Evolutionary conservation across 2,329 filamentous ascomycete species (phyloP).

Genomic region (Alternaria gaisen): DNA sequence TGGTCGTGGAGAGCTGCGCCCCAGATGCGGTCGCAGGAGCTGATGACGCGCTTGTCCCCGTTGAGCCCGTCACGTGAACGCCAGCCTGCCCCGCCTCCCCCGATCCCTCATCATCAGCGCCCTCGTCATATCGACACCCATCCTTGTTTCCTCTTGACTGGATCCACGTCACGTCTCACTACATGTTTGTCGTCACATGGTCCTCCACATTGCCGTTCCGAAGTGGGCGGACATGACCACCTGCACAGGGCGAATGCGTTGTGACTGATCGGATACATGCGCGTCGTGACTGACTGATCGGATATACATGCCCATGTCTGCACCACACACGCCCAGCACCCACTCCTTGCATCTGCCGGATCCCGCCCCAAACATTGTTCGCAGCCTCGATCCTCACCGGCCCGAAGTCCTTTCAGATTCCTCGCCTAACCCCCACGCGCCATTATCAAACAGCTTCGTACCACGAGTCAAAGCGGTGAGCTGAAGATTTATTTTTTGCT

Average conservation of each 20-base stretch:
- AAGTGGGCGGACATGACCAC: conserved; percentile 12
- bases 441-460: conserved; percentile 44
- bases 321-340: not conserved
- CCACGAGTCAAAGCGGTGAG: conserved; percentile 16
- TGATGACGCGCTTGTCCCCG: conserved; percentile 20
- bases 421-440: conserved; percentile 47
- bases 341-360: conserved; percentile 6
- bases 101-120: not conserved
- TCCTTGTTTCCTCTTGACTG: conserved; percentile 14
- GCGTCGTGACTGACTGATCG: not conserved
- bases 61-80: conserved; percentile 21
- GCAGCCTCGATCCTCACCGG: conserved; percentile 22
- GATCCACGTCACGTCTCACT: conserved; percentile 28
- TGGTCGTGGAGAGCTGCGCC: conserved; percentile 16
- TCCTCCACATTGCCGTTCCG: conserved; percentile 1
- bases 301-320: too few species aligned
- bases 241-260: not conserved
- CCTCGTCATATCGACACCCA: conserved; percentile 8
- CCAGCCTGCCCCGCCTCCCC: conserved; percentile 16
- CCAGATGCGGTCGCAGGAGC: conserved; percentile 26
- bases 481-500: not conserved
- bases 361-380: conserved; percentile 13
- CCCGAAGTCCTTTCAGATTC: conserved; percentile 17
- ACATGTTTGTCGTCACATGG: conserved; percentile 4
- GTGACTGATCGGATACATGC: not conserved